phyloP scores from a whole-genome alignment of 108 stramenopile species.

The Pseudonitzschia multistriata region DNA sequence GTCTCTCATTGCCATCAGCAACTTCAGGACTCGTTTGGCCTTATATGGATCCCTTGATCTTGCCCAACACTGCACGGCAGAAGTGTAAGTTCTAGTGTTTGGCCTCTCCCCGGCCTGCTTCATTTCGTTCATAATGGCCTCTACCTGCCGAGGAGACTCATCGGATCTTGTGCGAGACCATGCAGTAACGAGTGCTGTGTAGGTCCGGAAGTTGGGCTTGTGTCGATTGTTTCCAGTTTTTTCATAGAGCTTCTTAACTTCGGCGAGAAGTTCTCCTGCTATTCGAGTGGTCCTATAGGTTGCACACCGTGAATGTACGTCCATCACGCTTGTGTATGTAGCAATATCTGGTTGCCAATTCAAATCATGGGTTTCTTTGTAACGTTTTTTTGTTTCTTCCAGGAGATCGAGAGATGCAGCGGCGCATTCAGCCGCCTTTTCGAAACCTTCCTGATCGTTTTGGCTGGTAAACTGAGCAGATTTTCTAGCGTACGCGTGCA shows the following conservation, averaged over 20 bases:
- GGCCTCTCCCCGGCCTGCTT: constrained; percentile 31
- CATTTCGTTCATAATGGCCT: constrained; percentile 41
- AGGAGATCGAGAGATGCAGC: constrained; percentile 35
- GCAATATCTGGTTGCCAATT: constrained; percentile 50
- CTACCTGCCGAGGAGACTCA: constrained; percentile 28
- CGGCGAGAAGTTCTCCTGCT: constrained; percentile 44
- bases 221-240: constrained; percentile 31
- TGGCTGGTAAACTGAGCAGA: constrained; percentile 3
- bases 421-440: constrained; percentile 44
- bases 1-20: constrained; percentile 56
- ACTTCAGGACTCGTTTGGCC: constrained; percentile 40
- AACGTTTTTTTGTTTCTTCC: constrained; percentile 16
- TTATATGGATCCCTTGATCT: constrained; percentile 27
- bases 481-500: constrained; percentile 28
- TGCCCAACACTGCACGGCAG: constrained; percentile 47
- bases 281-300: constrained; percentile 26
- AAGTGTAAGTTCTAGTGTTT: constrained; percentile 49
- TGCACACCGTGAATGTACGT: constrained; percentile 50
- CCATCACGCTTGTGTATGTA: constrained; percentile 53
- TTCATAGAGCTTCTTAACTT: constrained; percentile 35
- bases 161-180: constrained; percentile 34
- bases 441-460: constrained; percentile 32
- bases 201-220: constrained; percentile 37
- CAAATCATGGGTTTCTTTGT: constrained; percentile 28
- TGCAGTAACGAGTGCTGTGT: constrained; percentile 39